Conservation (phyloP, 192 early-diverging fungal species). For the Blastocladiella britannica region DNA sequence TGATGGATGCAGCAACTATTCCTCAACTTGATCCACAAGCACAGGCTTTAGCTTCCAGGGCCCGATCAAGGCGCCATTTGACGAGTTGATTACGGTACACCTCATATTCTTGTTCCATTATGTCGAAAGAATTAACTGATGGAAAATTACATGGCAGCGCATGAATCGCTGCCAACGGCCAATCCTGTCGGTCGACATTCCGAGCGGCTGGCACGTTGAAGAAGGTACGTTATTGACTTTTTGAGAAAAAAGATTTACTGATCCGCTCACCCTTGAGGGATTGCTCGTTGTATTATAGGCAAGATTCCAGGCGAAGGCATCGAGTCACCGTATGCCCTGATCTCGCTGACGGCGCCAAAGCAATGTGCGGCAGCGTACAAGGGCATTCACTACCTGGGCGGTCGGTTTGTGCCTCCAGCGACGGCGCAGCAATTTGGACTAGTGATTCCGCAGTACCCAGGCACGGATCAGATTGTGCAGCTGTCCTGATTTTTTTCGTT, state of each 20-base stretch:
- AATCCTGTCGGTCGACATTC: constrained; percentile 70
- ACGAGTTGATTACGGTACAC: constrained; percentile 32
- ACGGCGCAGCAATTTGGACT: constrained; percentile 45
- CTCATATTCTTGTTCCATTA: too few relatives aligned
- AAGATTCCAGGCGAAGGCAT: constrained; percentile 25
- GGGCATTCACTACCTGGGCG: constrained; percentile 70
- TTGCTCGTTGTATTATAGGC: constrained; percentile 12
- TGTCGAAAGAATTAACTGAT: too few relatives aligned
- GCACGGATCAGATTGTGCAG: constrained; percentile 45
- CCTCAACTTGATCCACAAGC: not conserved
- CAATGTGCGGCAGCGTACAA: constrained; percentile 41
- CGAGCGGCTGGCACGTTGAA: constrained; percentile 88
- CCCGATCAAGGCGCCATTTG: constrained; percentile 53
- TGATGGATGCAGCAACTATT: constrained; percentile 1
- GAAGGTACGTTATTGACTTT: constrained; percentile 22
- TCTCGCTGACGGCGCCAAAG: constrained; percentile 89
- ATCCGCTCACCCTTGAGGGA: not conserved
- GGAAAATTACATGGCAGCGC: too few relatives aligned
- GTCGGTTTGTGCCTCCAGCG: constrained; percentile 63
- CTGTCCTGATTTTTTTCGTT: constrained; percentile 8
- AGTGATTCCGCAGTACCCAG: constrained; percentile 46
- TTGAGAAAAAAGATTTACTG: not conserved
- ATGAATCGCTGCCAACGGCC: constrained; percentile 12
- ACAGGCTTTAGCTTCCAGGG: constrained; percentile 72
- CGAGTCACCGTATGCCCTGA: constrained; percentile 57